A percentile compares a stretch with the other conserved stretches of the same genome.
Evolutionary conservation across 2,329 filamentous ascomycete genomes (phyloP).

Genomic region (Ceratocystis albifundus): DNA sequence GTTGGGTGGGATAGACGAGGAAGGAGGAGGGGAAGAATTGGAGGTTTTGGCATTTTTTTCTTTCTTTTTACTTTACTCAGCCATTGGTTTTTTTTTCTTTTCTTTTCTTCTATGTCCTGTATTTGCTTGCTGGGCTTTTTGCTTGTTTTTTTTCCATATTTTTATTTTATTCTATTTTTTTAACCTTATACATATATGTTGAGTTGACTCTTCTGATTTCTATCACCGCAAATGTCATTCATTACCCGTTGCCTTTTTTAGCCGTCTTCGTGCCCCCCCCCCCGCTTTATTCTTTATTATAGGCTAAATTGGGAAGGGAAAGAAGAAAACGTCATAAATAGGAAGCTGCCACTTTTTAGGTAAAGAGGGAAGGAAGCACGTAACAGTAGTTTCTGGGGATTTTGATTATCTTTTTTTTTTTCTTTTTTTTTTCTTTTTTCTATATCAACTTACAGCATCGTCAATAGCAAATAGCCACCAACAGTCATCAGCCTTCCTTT

Average conservation of each 20-base stretch:
- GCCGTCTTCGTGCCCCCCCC: background rate
- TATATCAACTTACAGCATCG: too few species aligned
- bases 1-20: background rate
- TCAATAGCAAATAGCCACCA: too few species aligned
- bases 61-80: background rate
- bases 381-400: too few species aligned
- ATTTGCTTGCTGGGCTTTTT: background rate
- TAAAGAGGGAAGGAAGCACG: too few species aligned
- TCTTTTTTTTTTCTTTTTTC: too few species aligned
- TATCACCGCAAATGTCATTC: too few species aligned
- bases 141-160: background rate
- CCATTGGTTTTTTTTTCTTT: constrained; percentile 13
- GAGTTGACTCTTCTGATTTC: too few species aligned
- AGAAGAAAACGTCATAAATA: background rate
- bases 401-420: too few species aligned
- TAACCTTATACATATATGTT: background rate
- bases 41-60: background rate
- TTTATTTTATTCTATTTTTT: background rate
- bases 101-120: constrained; percentile 4
- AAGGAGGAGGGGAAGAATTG: background rate
- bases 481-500: too few species aligned
- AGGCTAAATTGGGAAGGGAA: background rate
- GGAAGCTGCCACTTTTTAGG: background rate
- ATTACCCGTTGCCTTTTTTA: too few species aligned
- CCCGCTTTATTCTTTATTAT: background rate